Base-by-base conservation (phyloP, 202 grass and related monocot genomes). In the Carex arenaria region DNA sequence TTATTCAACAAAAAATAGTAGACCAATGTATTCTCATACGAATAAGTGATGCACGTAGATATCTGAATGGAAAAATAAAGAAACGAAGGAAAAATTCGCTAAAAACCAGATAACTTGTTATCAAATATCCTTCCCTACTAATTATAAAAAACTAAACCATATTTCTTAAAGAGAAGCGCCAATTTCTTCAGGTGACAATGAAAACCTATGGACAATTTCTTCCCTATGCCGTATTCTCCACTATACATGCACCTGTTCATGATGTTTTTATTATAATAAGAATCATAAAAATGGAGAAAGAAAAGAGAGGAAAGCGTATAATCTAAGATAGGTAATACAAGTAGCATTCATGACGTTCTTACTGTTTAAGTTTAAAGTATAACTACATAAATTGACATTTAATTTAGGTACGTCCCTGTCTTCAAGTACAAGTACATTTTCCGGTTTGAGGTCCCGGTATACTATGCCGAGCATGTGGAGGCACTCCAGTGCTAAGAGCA, bases 401-500 rank as follows among this genome's bases (percentile, higher is more conserved):
- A 2, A 20, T 75, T 75, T 19, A 73, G 10, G 3, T 52, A 51
- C n/a, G 83, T 97, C 91, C 53, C 94, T 91, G 40, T 97, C 94
- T 60, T 97, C 91, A 15, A 91, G 86, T 26, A 97, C 90, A 72
- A 97, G 91, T 66, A 97, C 87, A 67, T 97, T 97, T 86, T 97
- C 91, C 15, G 91, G 91, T 87, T 97, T 94, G 31, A 97, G 86
- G 69, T 97, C 94, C 52, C 94, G 89, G 64, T 97, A 97, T 78
- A 97, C 91, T 71, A 97, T 92, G 3, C 94, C 94, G 0, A 97
- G 91, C 94, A 97, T 97, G 76, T 97, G 94, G 64, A 97, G 86
- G 73, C 94, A 97, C 87, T 94, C 94, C 86, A 97, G 43, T 5
- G 94, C 94, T 73, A 97, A 88, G 45, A 97, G 91, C 61, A 94